Evolutionary conservation across 192 early-diverging fungal species (phyloP).

Genomic region (Thamnidium elegans): DNA sequence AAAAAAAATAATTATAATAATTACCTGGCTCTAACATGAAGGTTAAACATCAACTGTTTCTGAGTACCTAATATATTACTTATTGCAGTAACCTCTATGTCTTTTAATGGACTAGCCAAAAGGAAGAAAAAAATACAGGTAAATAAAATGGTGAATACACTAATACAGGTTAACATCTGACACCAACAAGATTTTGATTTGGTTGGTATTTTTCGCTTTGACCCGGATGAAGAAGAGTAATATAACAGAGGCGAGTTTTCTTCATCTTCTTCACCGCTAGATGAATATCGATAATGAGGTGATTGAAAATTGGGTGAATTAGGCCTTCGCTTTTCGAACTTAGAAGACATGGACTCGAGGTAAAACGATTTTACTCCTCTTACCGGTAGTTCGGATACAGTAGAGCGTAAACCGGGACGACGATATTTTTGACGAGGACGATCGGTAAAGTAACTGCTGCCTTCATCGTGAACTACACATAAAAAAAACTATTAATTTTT

Average conservation of each 20-base stretch:
- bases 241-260: background rate
- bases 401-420: conserved; percentile 6
- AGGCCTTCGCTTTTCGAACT: background rate
- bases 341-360: background rate
- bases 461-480: background rate
- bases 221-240: background rate
- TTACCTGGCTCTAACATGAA: conserved; percentile 14
- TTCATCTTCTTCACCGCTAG: conserved; percentile 9
- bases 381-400: conserved; percentile 12
- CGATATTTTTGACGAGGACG: conserved; percentile 12
- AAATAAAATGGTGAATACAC: background rate
- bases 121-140: background rate
- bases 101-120: conserved; percentile 11
- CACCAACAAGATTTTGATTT: background rate
- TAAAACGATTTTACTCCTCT: conserved; percentile 15
- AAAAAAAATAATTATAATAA: background rate
- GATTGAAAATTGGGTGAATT: background rate
- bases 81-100: background rate
- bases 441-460: conserved; percentile 4
- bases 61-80: conserved; percentile 5
- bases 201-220: background rate
- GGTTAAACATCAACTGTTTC: conserved; percentile 19
- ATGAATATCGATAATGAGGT: background rate
- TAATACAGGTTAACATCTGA: background rate
- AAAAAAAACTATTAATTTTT: background rate